A percentile compares a stretch with the other conserved stretches of the same genome.
These are phyloP conservation scores for Saussurea involucrata DNA, from an alignment of 129 eudicot genomes.

Conservation along the genomic window DNA sequence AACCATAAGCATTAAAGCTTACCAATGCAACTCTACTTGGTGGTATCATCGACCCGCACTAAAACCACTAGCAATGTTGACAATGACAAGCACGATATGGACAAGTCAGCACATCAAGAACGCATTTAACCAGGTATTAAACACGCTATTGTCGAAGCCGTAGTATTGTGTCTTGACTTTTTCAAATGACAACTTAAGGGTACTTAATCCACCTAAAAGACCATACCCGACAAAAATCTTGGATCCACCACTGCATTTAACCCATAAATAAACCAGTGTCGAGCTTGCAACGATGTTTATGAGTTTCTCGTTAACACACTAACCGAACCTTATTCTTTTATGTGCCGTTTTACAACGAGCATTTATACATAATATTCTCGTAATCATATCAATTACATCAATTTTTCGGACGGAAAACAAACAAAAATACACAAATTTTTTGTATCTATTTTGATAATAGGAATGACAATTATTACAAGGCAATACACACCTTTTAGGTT, in stretches of 20 bases:
- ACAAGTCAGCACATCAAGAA: not conserved
- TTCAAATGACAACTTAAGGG: not conserved
- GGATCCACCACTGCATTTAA: not conserved
- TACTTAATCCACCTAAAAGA: not conserved
- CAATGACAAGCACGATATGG: not conserved
- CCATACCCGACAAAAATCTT: not conserved
- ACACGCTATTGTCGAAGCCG: not conserved
- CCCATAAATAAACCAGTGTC: not conserved
- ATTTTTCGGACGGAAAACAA: not conserved
- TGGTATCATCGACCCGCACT: not conserved
- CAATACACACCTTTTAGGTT: conserved; percentile 2
- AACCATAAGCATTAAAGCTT: not conserved
- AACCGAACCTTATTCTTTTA: not conserved
- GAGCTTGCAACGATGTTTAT: not conserved
- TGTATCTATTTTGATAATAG: conserved; percentile 13
- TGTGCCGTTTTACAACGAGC: not conserved
- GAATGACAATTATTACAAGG: conserved; percentile 15
- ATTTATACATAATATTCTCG: not conserved
- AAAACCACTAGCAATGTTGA: not conserved
- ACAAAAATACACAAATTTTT: not conserved
- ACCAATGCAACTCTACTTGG: not conserved
- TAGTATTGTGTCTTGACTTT: not conserved
- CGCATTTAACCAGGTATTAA: not conserved
- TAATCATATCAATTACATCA: not conserved
- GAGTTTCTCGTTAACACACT: not conserved